phyloP scores from a whole-genome alignment of 2,329 filamentous ascomycete species.

The Phialemoniopsis sp. region DNA sequence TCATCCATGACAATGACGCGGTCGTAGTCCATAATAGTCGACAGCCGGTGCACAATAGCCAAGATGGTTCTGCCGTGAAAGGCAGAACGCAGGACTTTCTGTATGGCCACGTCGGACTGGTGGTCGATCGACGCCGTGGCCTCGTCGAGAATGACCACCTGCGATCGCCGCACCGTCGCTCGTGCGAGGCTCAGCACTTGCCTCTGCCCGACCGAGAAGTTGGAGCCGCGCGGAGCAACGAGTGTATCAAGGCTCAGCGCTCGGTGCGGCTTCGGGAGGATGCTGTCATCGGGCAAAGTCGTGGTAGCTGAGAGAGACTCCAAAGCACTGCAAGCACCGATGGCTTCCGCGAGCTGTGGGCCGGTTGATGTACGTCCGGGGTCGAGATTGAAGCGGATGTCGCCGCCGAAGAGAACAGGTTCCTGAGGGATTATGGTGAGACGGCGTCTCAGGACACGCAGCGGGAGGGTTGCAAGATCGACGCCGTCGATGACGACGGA shows the following conservation, averaged over 20 bases:
- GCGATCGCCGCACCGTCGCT: conserved; percentile 49
- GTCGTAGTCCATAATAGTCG: conserved; percentile 58
- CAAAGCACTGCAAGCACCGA: conserved; percentile 59
- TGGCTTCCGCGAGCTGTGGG: conserved; percentile 49
- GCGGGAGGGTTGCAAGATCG: conserved; percentile 24
- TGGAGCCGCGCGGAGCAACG: conserved; percentile 49
- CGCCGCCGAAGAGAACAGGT: conserved; percentile 26
- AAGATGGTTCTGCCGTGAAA: conserved; percentile 45
- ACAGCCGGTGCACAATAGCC: conserved; percentile 53
- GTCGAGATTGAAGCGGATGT: conserved; percentile 55
- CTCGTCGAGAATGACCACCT: conserved; percentile 53
- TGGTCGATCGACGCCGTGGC: conserved; percentile 58
- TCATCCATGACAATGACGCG: conserved; percentile 52
- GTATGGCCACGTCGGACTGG: conserved; percentile 51
- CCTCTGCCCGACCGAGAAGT: conserved; percentile 54
- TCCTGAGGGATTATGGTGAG: conserved; percentile 35
- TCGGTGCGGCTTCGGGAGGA: conserved; percentile 14
- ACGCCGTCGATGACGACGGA: conserved; percentile 27
- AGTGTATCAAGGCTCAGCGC: conserved; percentile 36
- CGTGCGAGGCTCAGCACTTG: conserved; percentile 55
- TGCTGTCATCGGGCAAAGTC: too few species aligned
- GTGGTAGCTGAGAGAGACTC: conserved; percentile 39
- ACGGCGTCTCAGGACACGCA: conserved; percentile 25
- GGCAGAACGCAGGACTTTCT: conserved; percentile 45
- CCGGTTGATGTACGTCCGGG: conserved; percentile 54